A percentile compares a stretch with the other conserved stretches of the same genome.
Evolutionary conservation across 345 rosid species (phyloP).

Genomic region (Lumnitzera littorea): DNA sequence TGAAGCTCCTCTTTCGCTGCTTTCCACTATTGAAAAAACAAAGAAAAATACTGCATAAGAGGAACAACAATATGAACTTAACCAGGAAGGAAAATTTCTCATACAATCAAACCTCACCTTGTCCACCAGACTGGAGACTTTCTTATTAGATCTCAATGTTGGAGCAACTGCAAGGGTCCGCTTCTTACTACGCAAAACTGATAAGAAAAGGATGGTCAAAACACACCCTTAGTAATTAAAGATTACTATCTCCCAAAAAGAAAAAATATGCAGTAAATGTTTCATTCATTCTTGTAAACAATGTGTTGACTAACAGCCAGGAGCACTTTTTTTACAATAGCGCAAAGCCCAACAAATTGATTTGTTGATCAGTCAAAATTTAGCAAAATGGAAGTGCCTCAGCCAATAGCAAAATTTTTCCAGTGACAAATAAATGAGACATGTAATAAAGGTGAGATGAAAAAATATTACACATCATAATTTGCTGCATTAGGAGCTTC

Average conservation of each 20-base stretch:
- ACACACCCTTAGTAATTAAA: neutral
- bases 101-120: slow-evolving; percentile 42
- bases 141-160: slow-evolving; percentile 81
- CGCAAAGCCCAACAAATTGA: too few species aligned
- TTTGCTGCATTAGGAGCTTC: too few species aligned
- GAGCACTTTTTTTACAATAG: too few species aligned
- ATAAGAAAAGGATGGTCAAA: neutral
- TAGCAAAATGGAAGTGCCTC: too few species aligned
- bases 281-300: too few species aligned
- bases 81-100: slow-evolving; percentile 2
- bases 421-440: too few species aligned
- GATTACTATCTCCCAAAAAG: neutral
- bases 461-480: too few species aligned
- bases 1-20: slow-evolving; percentile 95
- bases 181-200: slow-evolving; percentile 70
- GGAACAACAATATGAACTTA: neutral
- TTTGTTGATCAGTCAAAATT: too few species aligned
- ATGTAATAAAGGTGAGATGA: too few species aligned
- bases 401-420: too few species aligned
- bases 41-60: neutral
- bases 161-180: slow-evolving; percentile 64
- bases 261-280: too few species aligned
- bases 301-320: too few species aligned
- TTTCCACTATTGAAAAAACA: slow-evolving; percentile 57
- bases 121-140: slow-evolving; percentile 91